phyloP scores from a whole-genome alignment of 176 grass and related monocot genomes.

The Rhynchospora pubera region DNA sequence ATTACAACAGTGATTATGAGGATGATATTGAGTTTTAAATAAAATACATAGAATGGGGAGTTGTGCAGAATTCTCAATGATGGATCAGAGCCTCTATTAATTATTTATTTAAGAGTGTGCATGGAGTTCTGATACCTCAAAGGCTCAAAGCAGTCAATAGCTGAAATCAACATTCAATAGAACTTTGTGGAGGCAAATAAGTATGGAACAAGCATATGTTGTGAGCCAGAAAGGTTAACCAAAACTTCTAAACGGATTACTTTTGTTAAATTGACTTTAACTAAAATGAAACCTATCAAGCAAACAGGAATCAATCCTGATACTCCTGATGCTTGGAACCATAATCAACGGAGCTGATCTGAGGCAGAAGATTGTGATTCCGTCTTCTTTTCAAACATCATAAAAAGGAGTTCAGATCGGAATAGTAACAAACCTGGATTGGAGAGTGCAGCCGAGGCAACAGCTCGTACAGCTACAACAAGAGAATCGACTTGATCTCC shows the following conservation, averaged over 20 bases:
- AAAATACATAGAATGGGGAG: not conserved
- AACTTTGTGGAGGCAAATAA: not conserved
- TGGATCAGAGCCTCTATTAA: not conserved
- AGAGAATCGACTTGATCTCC: conserved; percentile 35
- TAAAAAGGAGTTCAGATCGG: not conserved
- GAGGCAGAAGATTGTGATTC: not conserved
- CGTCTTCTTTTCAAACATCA: not conserved
- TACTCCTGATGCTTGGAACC: not conserved
- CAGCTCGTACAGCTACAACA: conserved; percentile 3
- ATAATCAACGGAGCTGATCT: not conserved
- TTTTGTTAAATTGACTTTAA: not conserved
- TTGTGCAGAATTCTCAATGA: not conserved
- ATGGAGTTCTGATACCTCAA: not conserved
- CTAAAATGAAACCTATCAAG: not conserved
- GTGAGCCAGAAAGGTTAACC: not conserved
- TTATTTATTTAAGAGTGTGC: not conserved
- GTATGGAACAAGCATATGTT: not conserved
- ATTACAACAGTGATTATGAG: not conserved
- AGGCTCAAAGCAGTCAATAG: not conserved
- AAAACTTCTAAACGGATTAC: not conserved
- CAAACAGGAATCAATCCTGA: not conserved
- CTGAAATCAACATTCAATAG: not conserved
- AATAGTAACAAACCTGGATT: conserved; percentile 26
- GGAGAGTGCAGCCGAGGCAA: conserved; percentile 18
- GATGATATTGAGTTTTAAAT: not conserved